Conservation (phyloP, 116 monocot species). For the Papilionanthe hybrid region DNA sequence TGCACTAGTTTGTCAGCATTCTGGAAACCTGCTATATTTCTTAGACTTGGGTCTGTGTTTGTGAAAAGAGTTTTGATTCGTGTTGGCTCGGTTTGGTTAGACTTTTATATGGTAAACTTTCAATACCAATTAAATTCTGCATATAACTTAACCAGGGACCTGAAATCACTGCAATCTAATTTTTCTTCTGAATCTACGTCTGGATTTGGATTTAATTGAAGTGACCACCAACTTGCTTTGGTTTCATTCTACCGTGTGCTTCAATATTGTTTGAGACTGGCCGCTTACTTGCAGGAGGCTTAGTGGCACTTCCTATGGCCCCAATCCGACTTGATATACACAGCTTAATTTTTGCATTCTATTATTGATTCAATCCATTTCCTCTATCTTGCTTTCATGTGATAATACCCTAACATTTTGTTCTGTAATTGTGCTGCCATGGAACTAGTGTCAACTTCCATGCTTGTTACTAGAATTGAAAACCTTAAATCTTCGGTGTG, state of each 20-base stretch:
- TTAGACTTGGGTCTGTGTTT: neutral
- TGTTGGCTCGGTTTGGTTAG: neutral
- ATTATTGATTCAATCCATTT: neutral
- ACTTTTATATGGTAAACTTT: neutral
- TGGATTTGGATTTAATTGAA: neutral
- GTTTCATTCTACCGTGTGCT: neutral
- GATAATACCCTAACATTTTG: neutral
- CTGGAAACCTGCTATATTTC: neutral
- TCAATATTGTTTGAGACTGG: neutral
- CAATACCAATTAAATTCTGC: neutral
- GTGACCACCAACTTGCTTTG: neutral
- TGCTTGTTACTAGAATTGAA: neutral
- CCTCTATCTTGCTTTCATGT: neutral
- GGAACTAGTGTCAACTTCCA: neutral
- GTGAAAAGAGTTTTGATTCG: neutral
- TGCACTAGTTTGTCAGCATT: neutral
- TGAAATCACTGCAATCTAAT: neutral
- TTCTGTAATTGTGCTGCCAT: neutral
- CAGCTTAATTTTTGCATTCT: neutral
- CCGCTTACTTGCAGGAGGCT: neutral
- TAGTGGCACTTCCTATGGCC: neutral
- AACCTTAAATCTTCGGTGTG: neutral
- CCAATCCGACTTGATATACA: neutral
- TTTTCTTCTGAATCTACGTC: neutral
- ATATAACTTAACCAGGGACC: neutral